Conservation (phyloP, 2,329 filamentous ascomycete genomes). For the Sclerotinia borealis region DNA sequence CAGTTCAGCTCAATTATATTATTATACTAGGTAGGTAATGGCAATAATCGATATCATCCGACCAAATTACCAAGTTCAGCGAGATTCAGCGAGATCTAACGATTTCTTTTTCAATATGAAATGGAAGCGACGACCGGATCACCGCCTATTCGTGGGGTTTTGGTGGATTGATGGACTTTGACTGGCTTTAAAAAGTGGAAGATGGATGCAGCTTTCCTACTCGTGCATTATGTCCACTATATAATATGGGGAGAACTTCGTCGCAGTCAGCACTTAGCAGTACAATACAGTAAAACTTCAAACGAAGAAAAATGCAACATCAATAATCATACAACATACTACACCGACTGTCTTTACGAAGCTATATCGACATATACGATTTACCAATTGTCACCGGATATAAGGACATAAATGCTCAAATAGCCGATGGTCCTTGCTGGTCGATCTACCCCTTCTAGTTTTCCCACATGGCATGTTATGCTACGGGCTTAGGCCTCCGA, state of each 20-base stretch:
- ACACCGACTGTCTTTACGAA: slow-evolving; percentile 1
- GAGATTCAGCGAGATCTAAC: background rate
- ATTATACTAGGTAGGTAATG: too few species aligned
- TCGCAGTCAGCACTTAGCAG: slow-evolving; percentile 7
- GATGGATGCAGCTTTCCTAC: background rate
- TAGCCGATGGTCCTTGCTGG: too few species aligned
- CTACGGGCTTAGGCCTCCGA: slow-evolving; percentile 1
- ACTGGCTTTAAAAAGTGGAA: slow-evolving; percentile 1
- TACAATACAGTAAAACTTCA: background rate
- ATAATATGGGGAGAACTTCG: slow-evolving; percentile 1
- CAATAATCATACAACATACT: background rate
- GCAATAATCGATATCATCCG: background rate
- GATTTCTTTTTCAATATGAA: slow-evolving; percentile 1
- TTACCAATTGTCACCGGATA: background rate
- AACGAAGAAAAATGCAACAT: background rate
- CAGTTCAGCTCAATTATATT: slow-evolving; percentile 4
- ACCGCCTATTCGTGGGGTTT: slow-evolving; percentile 13
- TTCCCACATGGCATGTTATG: slow-evolving; percentile 4
- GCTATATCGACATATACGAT: background rate
- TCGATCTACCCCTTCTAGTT: background rate
- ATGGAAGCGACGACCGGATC: slow-evolving; percentile 7
- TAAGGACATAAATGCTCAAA: background rate
- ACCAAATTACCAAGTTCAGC: background rate
- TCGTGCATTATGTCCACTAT: background rate
- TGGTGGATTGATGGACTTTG: background rate